Conservation (phyloP, 352 stramenopile species). For the Pythium brassicae region DNA sequence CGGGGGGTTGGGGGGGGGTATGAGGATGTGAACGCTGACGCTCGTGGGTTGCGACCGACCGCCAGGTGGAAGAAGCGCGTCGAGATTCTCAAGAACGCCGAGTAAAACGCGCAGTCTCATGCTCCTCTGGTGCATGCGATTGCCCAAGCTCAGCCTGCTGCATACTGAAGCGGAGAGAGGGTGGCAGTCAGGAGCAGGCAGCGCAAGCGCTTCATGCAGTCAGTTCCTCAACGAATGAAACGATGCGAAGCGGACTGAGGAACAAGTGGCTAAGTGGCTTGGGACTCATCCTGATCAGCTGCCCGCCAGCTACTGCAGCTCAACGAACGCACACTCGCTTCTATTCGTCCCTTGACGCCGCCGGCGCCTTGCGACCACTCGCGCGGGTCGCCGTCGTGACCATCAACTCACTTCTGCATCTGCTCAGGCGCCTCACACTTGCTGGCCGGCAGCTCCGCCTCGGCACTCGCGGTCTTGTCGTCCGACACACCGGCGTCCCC, state of each 20-base stretch:
- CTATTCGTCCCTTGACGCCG: background rate
- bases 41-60: constrained; percentile 3
- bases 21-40: constrained; percentile 1
- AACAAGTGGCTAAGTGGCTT: too few species aligned
- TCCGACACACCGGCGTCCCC: background rate
- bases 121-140: too few species aligned
- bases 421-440: background rate
- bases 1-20: background rate
- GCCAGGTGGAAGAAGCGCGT: constrained; percentile 81
- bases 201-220: too few species aligned
- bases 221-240: too few species aligned
- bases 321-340: background rate
- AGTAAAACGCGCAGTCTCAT: constrained; percentile 28
- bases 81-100: constrained; percentile 70
- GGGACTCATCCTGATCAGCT: too few species aligned
- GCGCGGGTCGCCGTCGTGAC: background rate
- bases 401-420: background rate
- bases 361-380: background rate
- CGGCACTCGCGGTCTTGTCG: background rate
- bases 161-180: too few species aligned
- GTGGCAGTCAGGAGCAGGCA: too few species aligned
- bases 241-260: too few species aligned
- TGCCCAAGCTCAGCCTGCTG: background rate
- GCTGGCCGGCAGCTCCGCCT: background rate
- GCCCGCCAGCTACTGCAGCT: too few species aligned